These are phyloP conservation scores for Polytrichum commune DNA, from an alignment of 225 moss, liverwort and hornwort genomes.

Conservation along the genomic window DNA sequence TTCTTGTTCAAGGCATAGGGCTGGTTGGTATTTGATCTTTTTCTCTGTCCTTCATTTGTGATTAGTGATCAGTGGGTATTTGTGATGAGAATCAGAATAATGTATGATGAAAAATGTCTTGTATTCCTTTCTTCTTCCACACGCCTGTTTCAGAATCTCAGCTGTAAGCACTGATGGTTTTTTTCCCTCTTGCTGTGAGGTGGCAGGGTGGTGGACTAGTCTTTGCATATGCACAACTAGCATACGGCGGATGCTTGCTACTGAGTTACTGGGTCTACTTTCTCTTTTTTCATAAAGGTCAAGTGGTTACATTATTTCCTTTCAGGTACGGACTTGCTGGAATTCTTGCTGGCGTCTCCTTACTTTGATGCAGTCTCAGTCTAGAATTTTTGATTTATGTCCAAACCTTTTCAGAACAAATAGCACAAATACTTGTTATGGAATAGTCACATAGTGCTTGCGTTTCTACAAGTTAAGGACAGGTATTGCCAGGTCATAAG, in stretches of 20 bases:
- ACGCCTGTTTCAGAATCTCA: neutral
- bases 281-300: conserved; percentile 37
- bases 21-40: conserved; percentile 29
- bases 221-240: conserved; percentile 92
- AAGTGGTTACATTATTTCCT: conserved; percentile 41
- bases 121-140: no score
- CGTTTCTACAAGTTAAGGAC: no score
- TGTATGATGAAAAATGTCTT: no score
- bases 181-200: neutral
- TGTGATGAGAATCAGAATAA: conserved; percentile 2
- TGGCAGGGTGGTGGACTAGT: conserved; percentile 77
- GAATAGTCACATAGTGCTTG: no score
- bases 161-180: neutral
- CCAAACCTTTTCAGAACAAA: no score
- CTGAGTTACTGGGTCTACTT: conserved; percentile 88
- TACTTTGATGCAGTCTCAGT: no score
- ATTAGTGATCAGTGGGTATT: neutral
- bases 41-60: no score
- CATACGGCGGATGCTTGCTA: conserved; percentile 74
- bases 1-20: conserved; percentile 64
- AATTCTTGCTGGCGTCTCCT: neutral
- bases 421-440: no score
- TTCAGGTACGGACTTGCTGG: conserved; percentile 40
- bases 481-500: no score
- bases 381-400: no score